Evolutionary conservation across 2,329 filamentous ascomycete species (phyloP), one percentile per base, ranked within the genome.

Genomic region (Xylariaceae sp.): DNA sequence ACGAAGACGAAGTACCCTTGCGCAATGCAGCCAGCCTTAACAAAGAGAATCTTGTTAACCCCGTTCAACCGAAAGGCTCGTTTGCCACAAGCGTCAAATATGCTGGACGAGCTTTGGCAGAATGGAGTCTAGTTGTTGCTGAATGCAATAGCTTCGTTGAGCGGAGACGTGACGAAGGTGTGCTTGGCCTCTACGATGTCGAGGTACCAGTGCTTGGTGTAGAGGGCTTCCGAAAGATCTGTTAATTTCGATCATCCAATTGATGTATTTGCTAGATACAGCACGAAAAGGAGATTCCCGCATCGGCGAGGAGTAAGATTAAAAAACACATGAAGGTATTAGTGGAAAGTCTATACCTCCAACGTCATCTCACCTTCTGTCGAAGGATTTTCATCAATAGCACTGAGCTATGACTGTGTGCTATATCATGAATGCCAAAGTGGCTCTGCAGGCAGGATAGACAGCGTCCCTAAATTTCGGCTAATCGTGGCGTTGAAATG

Each of bases 91-190:
- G 77, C 21, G 75, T 79, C 7, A 82, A 82, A 42, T 88, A 93
- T 68, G 77, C 82, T 3, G 90, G 90, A 1, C 80, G 88, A 16
- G 86, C 90, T 0, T 77, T 94, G 37, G 89, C 89, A 0, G 90
- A 94, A 70, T 94, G 90, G 90, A 78, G 80, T 16, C 75, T 89
- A 15, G 82, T 93, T 16, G 84, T 92, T 13, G 82, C 83, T 50
- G 90, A 94, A 69, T 91, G 86, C 74, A 91, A 92, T 72, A 89
- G 85, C 65, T 94, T 93, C 70, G 84, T 91, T 26, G 89, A 93
- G 53, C 79, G 89, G 39, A 81, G 90, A 49, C 85, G 85, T 45
- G 84, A 85, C 40, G 90, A 94, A 67, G 89, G 89, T 37, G 82
- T 92, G 8, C 78, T 82, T 2, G 76, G 77, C 0, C 81, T 91